A percentile compares a stretch with the other conserved stretches of the same genome.
Evolutionary conservation across 176 grass and related monocot species (phyloP).

Genomic region (Avena sativa): DNA sequence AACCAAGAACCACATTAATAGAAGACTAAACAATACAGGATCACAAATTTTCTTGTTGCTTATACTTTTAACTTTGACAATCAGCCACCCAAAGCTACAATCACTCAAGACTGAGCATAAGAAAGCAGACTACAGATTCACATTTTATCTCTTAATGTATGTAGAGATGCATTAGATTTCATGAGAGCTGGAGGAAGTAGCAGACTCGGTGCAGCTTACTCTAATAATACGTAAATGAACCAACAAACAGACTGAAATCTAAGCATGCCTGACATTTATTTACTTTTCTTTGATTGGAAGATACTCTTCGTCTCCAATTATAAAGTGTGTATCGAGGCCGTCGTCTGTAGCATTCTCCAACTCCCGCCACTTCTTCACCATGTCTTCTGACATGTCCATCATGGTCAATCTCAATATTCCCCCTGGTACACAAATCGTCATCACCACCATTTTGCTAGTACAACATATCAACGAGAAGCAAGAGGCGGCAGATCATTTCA

Average conservation of each 20-base stretch:
- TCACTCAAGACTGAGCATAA: not conserved
- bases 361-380: conserved; percentile 74
- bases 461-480: conserved; percentile 30
- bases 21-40: conserved; percentile 4
- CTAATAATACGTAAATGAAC: not conserved
- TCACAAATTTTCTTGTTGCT: not conserved
- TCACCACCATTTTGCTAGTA: not conserved
- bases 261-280: conserved; percentile 4
- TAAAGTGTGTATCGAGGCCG: conserved; percentile 55
- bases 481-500: not conserved
- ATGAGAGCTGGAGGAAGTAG: conserved; percentile 14
- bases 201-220: not conserved
- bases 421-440: conserved; percentile 54
- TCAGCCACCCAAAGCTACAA: not conserved
- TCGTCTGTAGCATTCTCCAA: conserved; percentile 49
- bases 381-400: conserved; percentile 95
- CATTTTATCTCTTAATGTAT: not conserved
- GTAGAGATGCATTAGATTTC: not conserved
- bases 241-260: not conserved
- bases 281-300: conserved; percentile 91
- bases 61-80: conserved; percentile 15
- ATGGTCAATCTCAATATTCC: conserved; percentile 90
- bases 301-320: conserved; percentile 87
- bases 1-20: conserved; percentile 35
- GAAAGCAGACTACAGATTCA: conserved; percentile 26